phyloP scores from a whole-genome alignment of 129 eudicot genomes.

The Centella asiatica region DNA sequence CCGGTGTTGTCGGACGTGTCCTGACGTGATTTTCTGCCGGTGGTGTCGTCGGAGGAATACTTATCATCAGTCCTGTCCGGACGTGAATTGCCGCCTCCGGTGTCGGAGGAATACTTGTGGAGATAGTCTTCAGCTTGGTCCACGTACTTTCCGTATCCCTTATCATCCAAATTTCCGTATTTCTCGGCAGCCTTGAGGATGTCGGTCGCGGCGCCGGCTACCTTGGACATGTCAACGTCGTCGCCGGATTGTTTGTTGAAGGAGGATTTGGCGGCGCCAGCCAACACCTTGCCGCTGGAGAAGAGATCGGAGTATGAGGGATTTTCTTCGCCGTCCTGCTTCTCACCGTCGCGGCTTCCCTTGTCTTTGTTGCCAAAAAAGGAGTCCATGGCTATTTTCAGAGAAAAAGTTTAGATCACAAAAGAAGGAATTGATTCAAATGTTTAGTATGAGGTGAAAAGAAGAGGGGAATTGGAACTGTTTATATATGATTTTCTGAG shows the following conservation, averaged over 20 bases:
- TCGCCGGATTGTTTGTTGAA: conserved; percentile 20
- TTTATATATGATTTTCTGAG: too few species aligned
- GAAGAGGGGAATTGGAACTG: too few species aligned
- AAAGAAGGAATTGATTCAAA: too few species aligned
- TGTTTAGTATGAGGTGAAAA: too few species aligned
- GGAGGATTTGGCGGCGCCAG: conserved; percentile 38
- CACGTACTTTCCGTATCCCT: conserved; percentile 37
- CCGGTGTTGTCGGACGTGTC: too few species aligned
- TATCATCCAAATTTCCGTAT: conserved; percentile 52
- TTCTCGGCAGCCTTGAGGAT: conserved; percentile 46
- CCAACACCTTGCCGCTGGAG: conserved; percentile 62
- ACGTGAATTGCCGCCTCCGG: conserved; percentile 28
- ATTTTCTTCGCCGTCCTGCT: conserved; percentile 14
- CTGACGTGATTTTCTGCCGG: too few species aligned
- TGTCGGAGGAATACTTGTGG: conserved; percentile 32
- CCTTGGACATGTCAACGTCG: conserved; percentile 44
- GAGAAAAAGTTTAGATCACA: background rate
- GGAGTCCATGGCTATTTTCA: background rate
- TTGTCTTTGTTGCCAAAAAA: conserved; percentile 12
- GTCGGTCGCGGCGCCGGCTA: conserved; percentile 66
- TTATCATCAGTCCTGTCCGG: too few species aligned
- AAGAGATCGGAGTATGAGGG: conserved; percentile 45
- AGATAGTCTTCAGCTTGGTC: conserved; percentile 64
- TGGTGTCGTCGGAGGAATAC: too few species aligned
- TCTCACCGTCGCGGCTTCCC: background rate